phyloP scores from a whole-genome alignment of 1,284 basidiomycete genomes.

The Inonotus obliquus region DNA sequence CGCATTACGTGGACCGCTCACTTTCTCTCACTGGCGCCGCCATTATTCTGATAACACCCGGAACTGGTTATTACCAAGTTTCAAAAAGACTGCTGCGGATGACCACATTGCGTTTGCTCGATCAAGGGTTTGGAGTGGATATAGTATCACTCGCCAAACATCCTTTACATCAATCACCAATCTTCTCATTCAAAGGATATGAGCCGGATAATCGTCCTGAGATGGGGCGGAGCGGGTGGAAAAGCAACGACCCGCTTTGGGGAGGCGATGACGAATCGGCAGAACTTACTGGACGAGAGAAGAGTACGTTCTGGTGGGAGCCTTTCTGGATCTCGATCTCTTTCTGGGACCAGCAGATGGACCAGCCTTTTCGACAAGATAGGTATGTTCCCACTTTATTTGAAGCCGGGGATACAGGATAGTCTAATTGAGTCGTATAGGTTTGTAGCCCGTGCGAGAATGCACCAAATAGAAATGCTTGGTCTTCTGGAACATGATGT shows the following conservation, averaged over 20 bases:
- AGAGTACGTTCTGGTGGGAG: slow-evolving; percentile 77
- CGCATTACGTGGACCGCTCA: slow-evolving; percentile 95
- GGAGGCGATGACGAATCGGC: slow-evolving; percentile 51
- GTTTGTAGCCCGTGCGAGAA: slow-evolving; percentile 87
- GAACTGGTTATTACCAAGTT: slow-evolving; percentile 92
- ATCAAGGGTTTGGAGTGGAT: slow-evolving; percentile 90
- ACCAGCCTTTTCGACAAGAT: slow-evolving; percentile 82
- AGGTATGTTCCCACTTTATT: slow-evolving; percentile 40
- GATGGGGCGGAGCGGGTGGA: slow-evolving; percentile 33
- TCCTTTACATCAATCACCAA: slow-evolving; percentile 87
- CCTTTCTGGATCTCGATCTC: slow-evolving; percentile 79
- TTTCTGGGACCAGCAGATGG: slow-evolving; percentile 84
- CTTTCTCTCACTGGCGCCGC: slow-evolving; percentile 88
- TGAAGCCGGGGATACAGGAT: background rate
- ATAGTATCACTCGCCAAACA: slow-evolving; percentile 90
- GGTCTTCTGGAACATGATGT: slow-evolving; percentile 88
- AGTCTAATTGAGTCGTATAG: slow-evolving; percentile 33
- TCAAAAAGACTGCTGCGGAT: slow-evolving; percentile 86
- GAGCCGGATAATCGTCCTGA: slow-evolving; percentile 45
- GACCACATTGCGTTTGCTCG: slow-evolving; percentile 93
- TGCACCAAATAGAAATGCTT: slow-evolving; percentile 94
- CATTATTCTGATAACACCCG: slow-evolving; percentile 87
- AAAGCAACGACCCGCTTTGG: slow-evolving; percentile 76
- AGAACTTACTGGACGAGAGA: slow-evolving; percentile 34
- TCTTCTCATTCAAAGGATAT: slow-evolving; percentile 74